Evolutionary conservation across 306 rosid genomes (phyloP), one percentile per base, ranked within the genome.

Genomic region (Crataegus laevigata): DNA sequence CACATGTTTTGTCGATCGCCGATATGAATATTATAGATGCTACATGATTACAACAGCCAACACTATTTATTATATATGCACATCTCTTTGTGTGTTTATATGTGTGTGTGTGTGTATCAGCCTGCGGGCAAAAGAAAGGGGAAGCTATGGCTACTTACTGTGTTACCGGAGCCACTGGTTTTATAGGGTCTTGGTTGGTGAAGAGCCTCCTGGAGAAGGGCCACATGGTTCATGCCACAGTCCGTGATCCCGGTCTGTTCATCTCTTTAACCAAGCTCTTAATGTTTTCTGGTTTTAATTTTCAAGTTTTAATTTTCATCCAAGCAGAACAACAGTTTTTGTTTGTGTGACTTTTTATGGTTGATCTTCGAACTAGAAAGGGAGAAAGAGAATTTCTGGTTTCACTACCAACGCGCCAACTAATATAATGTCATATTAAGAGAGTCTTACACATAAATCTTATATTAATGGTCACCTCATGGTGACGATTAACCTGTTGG

Each of bases 111-210:
- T 47, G 0, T 45, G 15, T 15, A 4, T 17, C 52, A 47, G 19
- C 19, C 8, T 14, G 74, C 42, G 24, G 45, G 38, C 43, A 74
- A 59, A 59, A 69, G 22, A 60, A 43, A 14, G 59, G 81, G 32
- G 65, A 67, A 71, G 70, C 69, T 72, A 19, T 11, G 51, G 26
- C 57, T 58, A 84, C 81, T 11, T 93, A 86, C 75, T 93, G 96
- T 50, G 98, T 93, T 1, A 89, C 94, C 43, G 94, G 98, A 2
- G 92, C 90, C 22, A 84, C 79, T 12, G 94, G 98, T 11, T 93
- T 83, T 68, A 86, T 86, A 30, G 96, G 91, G 17, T 90, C 94
- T 40, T 93, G 90, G 89, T 73, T 93, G 63, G 92, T 93, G 21
- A 85, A 87, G 77, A 60, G 87, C 82, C 96, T 93, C 54, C 96